Percentiles rank a stretch among this genome's conserved stretches.
phyloP scores from a whole-genome alignment of 345 rosid species.

The Corchorus capsularis region DNA sequence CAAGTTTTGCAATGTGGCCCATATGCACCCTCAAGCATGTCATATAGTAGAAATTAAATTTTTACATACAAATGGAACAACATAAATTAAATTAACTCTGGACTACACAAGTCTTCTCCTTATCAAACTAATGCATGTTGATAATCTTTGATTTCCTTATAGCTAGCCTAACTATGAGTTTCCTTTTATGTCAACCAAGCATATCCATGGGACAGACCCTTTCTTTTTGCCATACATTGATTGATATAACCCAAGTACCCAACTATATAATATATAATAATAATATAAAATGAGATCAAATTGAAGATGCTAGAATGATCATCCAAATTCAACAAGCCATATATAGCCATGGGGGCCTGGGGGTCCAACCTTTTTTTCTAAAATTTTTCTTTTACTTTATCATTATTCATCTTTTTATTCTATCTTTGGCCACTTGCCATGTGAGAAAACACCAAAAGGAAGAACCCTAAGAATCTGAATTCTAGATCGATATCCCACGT shows the following conservation, averaged over 20 bases:
- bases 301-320: background rate
- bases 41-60: no score
- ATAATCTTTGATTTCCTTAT: background rate
- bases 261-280: background rate
- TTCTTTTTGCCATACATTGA: background rate
- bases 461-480: conserved; percentile 8
- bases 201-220: background rate
- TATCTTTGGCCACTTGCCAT: conserved; percentile 25
- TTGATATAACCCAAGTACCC: background rate
- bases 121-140: background rate
- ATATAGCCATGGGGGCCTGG: no score
- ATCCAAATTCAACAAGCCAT: background rate
- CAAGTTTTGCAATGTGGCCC: no score
- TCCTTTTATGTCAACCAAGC: background rate
- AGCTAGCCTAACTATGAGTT: background rate
- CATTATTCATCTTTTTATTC: background rate
- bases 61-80: no score
- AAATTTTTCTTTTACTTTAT: background rate
- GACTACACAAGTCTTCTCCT: no score
- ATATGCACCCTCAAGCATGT: no score
- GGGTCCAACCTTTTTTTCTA: background rate
- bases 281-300: background rate
- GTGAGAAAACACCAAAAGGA: conserved; percentile 25
- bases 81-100: no score
- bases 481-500: background rate